Conservation (phyloP, 2,329 filamentous ascomycete genomes). For the Fusarium sp. region DNA sequence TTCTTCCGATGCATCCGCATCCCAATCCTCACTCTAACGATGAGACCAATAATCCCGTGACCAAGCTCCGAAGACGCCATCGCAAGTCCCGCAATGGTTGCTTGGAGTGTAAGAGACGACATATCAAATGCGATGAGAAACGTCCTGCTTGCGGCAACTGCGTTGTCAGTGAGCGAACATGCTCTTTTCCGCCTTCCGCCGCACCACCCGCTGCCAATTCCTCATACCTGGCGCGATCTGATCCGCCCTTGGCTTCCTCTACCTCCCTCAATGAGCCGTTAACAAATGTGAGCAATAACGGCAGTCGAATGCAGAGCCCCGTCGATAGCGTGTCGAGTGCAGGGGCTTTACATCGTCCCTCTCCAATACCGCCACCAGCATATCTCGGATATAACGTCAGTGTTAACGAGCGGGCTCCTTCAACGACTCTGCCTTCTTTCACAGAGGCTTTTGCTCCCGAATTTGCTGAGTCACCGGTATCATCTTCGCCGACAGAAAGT, state of each 20-base stretch:
- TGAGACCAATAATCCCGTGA: slow-evolving; percentile 23
- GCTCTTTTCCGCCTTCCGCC: slow-evolving; percentile 48
- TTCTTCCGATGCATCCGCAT: slow-evolving; percentile 34
- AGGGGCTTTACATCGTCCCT: slow-evolving; percentile 13
- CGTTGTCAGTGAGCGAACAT: slow-evolving; percentile 50
- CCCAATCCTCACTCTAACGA: slow-evolving; percentile 29
- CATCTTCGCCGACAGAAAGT: slow-evolving; percentile 19
- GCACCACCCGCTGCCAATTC: slow-evolving; percentile 15
- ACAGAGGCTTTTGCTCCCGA: slow-evolving; percentile 29
- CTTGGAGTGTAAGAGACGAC: slow-evolving; percentile 54
- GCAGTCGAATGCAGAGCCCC: slow-evolving; percentile 38
- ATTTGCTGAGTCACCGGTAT: slow-evolving; percentile 26
- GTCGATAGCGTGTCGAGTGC: slow-evolving; percentile 37
- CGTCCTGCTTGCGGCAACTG: slow-evolving; percentile 56
- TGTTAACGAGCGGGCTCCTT: slow-evolving; percentile 13
- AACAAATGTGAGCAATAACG: background rate
- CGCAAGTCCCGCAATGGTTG: slow-evolving; percentile 56
- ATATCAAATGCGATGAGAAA: slow-evolving; percentile 58
- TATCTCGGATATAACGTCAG: slow-evolving; percentile 13
- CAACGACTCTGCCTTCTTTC: slow-evolving; percentile 40
- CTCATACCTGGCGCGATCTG: slow-evolving; percentile 15
- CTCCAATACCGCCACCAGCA: slow-evolving; percentile 31
- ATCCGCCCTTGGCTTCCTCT: slow-evolving; percentile 3
- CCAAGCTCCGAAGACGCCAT: slow-evolving; percentile 52
- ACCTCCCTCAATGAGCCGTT: slow-evolving; percentile 3